These are phyloP conservation scores for Podaxis rugospora DNA, from an alignment of 768 basidiomycete species.

Conservation along the genomic window DNA sequence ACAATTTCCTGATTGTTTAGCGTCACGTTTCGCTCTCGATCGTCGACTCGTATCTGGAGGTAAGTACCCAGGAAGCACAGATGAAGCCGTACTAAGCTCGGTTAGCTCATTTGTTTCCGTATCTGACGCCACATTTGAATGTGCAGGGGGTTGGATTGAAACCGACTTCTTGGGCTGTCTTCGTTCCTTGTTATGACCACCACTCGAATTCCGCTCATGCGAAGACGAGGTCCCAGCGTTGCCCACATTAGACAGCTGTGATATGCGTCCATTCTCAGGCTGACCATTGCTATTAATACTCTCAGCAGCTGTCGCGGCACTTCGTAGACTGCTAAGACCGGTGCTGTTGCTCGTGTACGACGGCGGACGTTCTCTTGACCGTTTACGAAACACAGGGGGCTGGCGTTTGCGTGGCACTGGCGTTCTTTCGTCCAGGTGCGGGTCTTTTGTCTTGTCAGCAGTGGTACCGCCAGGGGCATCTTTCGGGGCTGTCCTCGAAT, in stretches of 20 bases:
- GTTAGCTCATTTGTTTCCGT: constrained; percentile 16
- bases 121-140: constrained; percentile 21
- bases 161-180: background rate
- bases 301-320: constrained; percentile 47
- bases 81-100: constrained; percentile 16
- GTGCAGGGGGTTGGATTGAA: background rate
- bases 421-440: constrained; percentile 11
- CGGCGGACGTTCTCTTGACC: constrained; percentile 41
- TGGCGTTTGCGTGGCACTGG: constrained; percentile 18
- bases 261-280: constrained; percentile 7
- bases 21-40: constrained; percentile 36
- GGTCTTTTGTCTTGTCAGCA: constrained; percentile 13
- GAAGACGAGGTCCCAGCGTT: constrained; percentile 5
- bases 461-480: constrained; percentile 15
- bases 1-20: constrained; percentile 37
- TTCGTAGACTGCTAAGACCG: constrained; percentile 53
- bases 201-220: constrained; percentile 1
- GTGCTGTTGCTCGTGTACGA: constrained; percentile 62
- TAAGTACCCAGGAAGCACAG: constrained; percentile 31
- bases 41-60: constrained; percentile 27
- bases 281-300: constrained; percentile 29
- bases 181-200: constrained; percentile 1
- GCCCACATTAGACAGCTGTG: constrained; percentile 13
- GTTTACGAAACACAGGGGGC: constrained; percentile 26
- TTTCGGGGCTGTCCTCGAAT: constrained; percentile 19